Percentiles rank a stretch among this genome's conserved stretches.
Evolutionary conservation across 371 early-diverging fungal species (phyloP).

Genomic region (Mortierella sp.): DNA sequence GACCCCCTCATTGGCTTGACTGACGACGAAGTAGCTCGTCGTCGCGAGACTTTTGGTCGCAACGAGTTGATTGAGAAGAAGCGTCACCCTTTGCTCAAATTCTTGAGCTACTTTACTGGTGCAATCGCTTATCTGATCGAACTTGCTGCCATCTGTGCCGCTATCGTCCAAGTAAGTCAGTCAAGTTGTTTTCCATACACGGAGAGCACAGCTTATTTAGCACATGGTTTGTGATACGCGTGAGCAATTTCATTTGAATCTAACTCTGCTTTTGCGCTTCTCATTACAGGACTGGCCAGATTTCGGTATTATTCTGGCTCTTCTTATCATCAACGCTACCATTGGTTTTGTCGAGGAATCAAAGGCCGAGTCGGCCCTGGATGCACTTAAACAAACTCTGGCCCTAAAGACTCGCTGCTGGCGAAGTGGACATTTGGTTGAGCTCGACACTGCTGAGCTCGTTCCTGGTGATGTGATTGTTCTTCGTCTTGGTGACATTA

Average conservation of each 20-base stretch:
- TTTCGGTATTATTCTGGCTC: constrained; percentile 87
- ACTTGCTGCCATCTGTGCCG: constrained; percentile 74
- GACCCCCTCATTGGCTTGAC: constrained; percentile 76
- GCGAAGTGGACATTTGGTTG: constrained; percentile 84
- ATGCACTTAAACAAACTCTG: constrained; percentile 84
- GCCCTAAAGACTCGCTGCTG: constrained; percentile 83
- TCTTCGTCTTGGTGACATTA: constrained; percentile 92
- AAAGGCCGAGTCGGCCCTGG: constrained; percentile 90
- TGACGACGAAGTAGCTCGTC: constrained; percentile 67
- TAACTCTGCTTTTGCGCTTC: neutral
- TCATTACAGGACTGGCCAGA: constrained; percentile 80
- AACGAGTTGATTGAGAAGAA: too few species aligned
- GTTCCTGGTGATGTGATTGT: constrained; percentile 93
- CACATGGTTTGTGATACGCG: neutral
- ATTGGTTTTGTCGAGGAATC: constrained; percentile 94
- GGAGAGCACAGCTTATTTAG: too few species aligned
- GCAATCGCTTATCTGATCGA: constrained; percentile 92
- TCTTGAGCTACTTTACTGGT: too few species aligned
- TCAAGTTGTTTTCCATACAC: neutral
- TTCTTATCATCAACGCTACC: constrained; percentile 89
- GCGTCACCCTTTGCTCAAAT: too few species aligned
- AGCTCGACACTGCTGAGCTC: constrained; percentile 83
- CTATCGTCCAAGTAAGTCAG: constrained; percentile 29
- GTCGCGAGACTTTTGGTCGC: constrained; percentile 77
- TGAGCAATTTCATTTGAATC: neutral